Conservation (phyloP, 495 filamentous ascomycete species). For the Neurospora pannonica region DNA sequence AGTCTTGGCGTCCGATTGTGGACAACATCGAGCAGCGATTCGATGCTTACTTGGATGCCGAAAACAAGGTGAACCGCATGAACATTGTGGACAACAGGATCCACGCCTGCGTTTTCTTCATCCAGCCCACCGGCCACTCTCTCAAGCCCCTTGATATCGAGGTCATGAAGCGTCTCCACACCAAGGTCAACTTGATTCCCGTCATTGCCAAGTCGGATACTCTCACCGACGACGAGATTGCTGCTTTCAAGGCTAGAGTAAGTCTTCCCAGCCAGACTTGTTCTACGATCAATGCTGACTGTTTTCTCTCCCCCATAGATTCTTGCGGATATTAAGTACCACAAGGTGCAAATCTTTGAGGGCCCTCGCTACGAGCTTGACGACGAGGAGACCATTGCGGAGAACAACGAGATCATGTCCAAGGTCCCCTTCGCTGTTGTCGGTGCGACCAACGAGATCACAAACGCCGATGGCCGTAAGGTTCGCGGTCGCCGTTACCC, state of each 20-base stretch:
- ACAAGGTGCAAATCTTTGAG: conserved; percentile 97
- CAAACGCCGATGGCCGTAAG: conserved; percentile 83
- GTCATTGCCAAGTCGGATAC: conserved; percentile 99
- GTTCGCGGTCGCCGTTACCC: conserved; percentile 95
- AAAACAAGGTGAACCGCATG: conserved; percentile 99
- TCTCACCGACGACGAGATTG: conserved; percentile 92
- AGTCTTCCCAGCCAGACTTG: conserved; percentile 22
- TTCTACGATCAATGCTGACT: conserved; percentile 9
- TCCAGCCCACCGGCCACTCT: conserved; percentile 98
- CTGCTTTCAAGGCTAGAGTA: conserved; percentile 88
- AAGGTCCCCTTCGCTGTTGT: conserved; percentile 98
- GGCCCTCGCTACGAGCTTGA: conserved; percentile 97
- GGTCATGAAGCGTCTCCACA: conserved; percentile 97
- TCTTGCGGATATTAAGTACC: conserved; percentile 90
- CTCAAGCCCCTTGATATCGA: conserved; percentile 98
- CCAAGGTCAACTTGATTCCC: conserved; percentile 99
- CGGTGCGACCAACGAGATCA: conserved; percentile 88
- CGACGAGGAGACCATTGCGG: conserved; percentile 97
- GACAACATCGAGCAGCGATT: conserved; percentile 99
- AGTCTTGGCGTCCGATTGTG: conserved; percentile 96
- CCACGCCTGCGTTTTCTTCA: conserved; percentile 98
- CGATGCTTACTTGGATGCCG: conserved; percentile 94
- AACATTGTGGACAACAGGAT: conserved; percentile 99
- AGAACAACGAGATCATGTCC: conserved; percentile 99
- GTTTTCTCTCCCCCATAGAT: conserved; percentile 48